A percentile compares a stretch with the other conserved stretches of the same genome.
phyloP scores from a whole-genome alignment of 768 basidiomycete genomes.

The Agrocybe pediades region DNA sequence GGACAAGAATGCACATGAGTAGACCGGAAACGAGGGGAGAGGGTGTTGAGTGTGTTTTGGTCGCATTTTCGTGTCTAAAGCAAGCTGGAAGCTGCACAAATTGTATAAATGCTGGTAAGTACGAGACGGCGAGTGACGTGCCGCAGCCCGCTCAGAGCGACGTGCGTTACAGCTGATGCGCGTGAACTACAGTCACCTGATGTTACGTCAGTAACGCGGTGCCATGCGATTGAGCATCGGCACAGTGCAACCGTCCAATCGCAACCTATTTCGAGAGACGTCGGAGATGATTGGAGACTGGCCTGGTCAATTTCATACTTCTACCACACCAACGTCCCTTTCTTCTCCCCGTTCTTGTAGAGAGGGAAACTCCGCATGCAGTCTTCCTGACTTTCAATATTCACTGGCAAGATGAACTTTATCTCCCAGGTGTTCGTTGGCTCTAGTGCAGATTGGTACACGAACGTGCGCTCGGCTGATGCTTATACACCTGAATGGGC shows the following conservation, averaged over 20 bases:
- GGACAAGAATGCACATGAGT: slow-evolving; percentile 79
- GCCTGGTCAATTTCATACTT: slow-evolving; percentile 7
- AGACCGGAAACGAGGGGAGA: slow-evolving; percentile 86
- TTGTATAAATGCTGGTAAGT: not conserved
- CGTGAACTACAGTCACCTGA: not conserved
- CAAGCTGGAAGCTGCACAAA: not conserved
- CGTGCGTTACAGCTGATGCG: not conserved
- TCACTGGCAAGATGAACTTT: not conserved
- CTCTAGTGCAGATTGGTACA: slow-evolving; percentile 1
- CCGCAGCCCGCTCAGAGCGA: not conserved
- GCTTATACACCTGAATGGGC: slow-evolving; percentile 5
- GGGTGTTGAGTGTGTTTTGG: slow-evolving; percentile 76
- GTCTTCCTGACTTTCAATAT: not conserved
- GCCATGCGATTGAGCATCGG: not conserved
- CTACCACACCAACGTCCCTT: not conserved
- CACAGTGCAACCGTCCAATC: not conserved
- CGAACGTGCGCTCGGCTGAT: slow-evolving; percentile 2
- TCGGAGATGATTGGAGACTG: not conserved
- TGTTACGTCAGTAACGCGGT: not conserved
- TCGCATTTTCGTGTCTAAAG: slow-evolving; percentile 53
- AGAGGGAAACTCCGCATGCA: not conserved
- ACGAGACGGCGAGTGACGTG: not conserved
- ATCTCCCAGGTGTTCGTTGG: not conserved
- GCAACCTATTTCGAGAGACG: slow-evolving; percentile 2
- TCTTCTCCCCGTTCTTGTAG: too few relatives aligned